Percentiles rank a stretch among this genome's conserved stretches.
phyloP scores from a whole-genome alignment of 164 flowering plant genomes.

The Tetrastigma voinierianum region DNA sequence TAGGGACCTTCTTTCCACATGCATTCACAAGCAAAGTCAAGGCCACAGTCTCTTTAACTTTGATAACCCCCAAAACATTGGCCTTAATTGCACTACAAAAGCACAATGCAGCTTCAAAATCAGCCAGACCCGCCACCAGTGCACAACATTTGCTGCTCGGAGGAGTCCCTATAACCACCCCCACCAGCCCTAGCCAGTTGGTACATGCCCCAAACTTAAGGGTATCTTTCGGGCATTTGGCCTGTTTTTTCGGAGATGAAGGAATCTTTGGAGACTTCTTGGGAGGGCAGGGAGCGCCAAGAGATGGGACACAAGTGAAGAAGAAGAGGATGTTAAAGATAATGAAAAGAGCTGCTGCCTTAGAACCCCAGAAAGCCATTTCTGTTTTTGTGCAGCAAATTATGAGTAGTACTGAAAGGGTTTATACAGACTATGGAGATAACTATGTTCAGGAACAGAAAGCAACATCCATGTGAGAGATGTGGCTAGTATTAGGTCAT shows the following conservation, averaged over 20 bases:
- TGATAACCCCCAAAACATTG: constrained; percentile 51
- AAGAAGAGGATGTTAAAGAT: constrained; percentile 33
- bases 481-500: neutral
- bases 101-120: constrained; percentile 77
- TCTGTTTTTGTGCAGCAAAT: neutral
- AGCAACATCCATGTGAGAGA: neutral
- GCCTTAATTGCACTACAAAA: constrained; percentile 79
- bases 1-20: constrained; percentile 66
- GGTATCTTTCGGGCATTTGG: constrained; percentile 67
- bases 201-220: constrained; percentile 76
- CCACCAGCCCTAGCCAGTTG: constrained; percentile 62
- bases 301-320: constrained; percentile 36
- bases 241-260: constrained; percentile 16
- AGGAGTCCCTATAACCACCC: constrained; percentile 51
- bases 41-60: constrained; percentile 51
- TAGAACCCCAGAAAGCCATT: constrained; percentile 26
- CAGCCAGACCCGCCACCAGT: constrained; percentile 55
- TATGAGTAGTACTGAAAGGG: neutral
- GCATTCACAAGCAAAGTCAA: constrained; percentile 56
- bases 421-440: too few species aligned
- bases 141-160: constrained; percentile 58
- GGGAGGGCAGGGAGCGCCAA: constrained; percentile 16
- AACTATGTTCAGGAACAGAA: too few species aligned
- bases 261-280: constrained; percentile 10
- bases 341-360: constrained; percentile 27